Evolutionary conservation across 495 filamentous ascomycete species (phyloP), one percentile per base, ranked within the genome.

Genomic region (Xeromyces bisporus): DNA sequence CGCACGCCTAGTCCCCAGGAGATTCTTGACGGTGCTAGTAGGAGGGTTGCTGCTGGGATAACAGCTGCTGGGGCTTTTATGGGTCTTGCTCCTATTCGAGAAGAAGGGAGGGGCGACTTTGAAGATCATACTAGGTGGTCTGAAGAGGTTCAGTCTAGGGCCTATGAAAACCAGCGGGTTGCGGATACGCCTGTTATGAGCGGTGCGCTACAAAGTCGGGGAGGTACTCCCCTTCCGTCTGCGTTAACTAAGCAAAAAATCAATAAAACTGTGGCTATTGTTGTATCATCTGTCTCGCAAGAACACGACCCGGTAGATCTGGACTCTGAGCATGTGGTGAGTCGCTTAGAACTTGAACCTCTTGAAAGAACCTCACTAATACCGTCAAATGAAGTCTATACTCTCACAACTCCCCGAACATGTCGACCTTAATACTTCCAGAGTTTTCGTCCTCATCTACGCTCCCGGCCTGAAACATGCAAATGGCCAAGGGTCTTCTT

Each of bases 1-100:
- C 71, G 84, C 31, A 89, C 84, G 3, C 81, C 86, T 7, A 91
- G 81, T 44, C 86, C 86, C 15, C 82, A 91, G 46, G 80, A 91
- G 53, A 67, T 92, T 36, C 69, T 86, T 38, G 80, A 87, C 46
- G 73, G 67, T 18, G 82, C 83, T 1, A 74, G 72, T 45, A 75
- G 73, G 49, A 75, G 67, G 30, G 76, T 91, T 14, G 71, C 67
- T 0, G 82, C 82, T 7, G 77, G 84, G 1, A 59, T 93, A 36
- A 77, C 80, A 6, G 85, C 85, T 15, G 83, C 81, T n/a, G 80
- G 83, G 5, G 75, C 75, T 12, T 78, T 65, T 11, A 69, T 85
- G 17, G 80, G 80, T 13, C 58, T 94, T 34, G 75, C 77, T 20
- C 75, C 80, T 8, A 93, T 93, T 26, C 65, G 76, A 23, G 85